A percentile compares a stretch with the other conserved stretches of the same genome.
These are phyloP conservation scores for Colletotrichum kahawae DNA, from an alignment of 2,329 filamentous ascomycete genomes.

Conservation along the genomic window DNA sequence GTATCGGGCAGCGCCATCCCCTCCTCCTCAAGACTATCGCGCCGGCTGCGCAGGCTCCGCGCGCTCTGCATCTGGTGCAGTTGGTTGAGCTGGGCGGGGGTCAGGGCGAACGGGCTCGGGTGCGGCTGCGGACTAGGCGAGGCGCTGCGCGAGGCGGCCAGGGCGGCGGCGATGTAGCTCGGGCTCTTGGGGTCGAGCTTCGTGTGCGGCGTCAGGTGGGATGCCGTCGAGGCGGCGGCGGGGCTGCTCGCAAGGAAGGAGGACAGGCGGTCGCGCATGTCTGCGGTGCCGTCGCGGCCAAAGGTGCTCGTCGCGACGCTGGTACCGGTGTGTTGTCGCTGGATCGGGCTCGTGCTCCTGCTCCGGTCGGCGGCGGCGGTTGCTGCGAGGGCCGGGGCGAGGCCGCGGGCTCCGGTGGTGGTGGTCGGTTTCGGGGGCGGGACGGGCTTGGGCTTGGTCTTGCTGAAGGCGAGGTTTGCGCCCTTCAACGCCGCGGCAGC, in stretches of 20 bases:
- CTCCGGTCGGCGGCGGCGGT: slow-evolving; percentile 34
- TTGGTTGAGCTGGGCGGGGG: slow-evolving; percentile 17
- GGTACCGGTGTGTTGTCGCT: slow-evolving; percentile 46
- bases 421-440: slow-evolving; percentile 8
- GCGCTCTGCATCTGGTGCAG: slow-evolving; percentile 12
- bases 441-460: slow-evolving; percentile 23
- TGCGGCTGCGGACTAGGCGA: slow-evolving; percentile 21
- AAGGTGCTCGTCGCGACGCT: slow-evolving; percentile 28
- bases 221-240: slow-evolving; percentile 2
- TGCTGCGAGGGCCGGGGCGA: slow-evolving; percentile 31
- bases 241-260: slow-evolving; percentile 26
- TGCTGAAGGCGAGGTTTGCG: slow-evolving; percentile 60
- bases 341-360: slow-evolving; percentile 28
- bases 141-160: slow-evolving; percentile 43
- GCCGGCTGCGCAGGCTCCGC: slow-evolving; percentile 23
- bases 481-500: slow-evolving; percentile 54
- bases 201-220: slow-evolving; percentile 20
- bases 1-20: slow-evolving; percentile 52
- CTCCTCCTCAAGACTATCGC: slow-evolving; percentile 35
- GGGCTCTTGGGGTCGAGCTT: slow-evolving; percentile 53
- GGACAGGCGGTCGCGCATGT: slow-evolving; percentile 28
- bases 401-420: slow-evolving; percentile 15
- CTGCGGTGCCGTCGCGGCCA: slow-evolving; percentile 12
- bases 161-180: slow-evolving; percentile 65
- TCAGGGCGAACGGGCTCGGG: slow-evolving; percentile 2